Base-by-base conservation (phyloP, 495 filamentous ascomycete species). In the Aeminium ludgeri region DNA sequence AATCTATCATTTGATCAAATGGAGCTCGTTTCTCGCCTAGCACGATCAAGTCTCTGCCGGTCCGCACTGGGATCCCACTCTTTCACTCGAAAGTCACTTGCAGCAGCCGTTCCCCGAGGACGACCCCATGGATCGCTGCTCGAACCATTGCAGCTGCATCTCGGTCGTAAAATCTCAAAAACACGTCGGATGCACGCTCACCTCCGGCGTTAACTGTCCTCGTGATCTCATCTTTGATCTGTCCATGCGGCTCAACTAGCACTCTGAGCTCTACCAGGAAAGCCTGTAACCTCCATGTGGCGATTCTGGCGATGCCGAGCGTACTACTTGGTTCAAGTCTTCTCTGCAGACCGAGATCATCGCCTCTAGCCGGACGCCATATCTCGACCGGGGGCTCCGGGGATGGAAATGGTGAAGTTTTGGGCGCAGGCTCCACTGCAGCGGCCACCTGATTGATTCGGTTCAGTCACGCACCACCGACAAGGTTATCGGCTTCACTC, bases 151-250 rank as follows among this genome's bases (percentile, higher is more conserved):
- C 32, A 12, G 44, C 44, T 20, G 17, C 38, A 20, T 20, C 6
- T 20, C 31, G 31, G n/a, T 11, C 37, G 12, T 16, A 5, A 28
- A 47, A 47, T 4, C 10, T 7, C 1, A 37, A 11, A 16, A 13
- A 42, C 10, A 47, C 38, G 20, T 47, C 44, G 30, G 32, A 29
- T 20, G 37, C 38, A n/a, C 31, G 41, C 33, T 47, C 44, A 15
- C 44, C 44, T 12, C 39, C 44, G 20, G 20, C 10, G 3, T 35
- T n/a, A 18, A 41, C 2, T 32, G 20, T 17, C 8, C 2, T 20
- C 20, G 20, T 29, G 16, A 20, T 33, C 3, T 33, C 33, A 27
- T 41, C 29, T 11, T 31, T 39, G 19, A 19, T 13, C 20, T 2
- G 31, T 6, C 5, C 32, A 33, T 20, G 12, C 16, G 18, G 7